Evolutionary conservation across 2,329 filamentous ascomycete species (phyloP), one percentile per base, ranked within the genome.

Genomic region (Alternaria gansuensis): DNA sequence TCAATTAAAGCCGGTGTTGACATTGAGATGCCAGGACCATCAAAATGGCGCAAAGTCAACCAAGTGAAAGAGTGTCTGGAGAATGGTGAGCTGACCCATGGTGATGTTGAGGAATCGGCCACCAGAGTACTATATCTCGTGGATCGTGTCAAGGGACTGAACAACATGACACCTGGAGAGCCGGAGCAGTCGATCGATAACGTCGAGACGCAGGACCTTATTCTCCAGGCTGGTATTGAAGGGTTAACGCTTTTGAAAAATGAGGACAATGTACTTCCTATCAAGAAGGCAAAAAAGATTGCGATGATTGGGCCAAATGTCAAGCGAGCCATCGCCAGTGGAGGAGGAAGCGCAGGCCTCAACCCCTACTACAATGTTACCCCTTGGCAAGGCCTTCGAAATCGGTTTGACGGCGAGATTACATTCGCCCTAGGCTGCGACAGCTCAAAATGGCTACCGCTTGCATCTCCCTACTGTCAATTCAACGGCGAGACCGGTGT

Each of bases 361-460:
- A 89, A 89, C 70, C 87, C 88, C 0, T 90, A 90, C 74, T 90
- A 90, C 74, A 87, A 82, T 64, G 88, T 86, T 2, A 81, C 88
- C 9, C 88, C 88, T 0, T 81, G 87, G 50, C 86, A 88, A 43
- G 88, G 87, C 66, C 88, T 90, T 59, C 82, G 79, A 37, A 79
- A 80, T 28, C 79, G 82, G 1, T 81, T 86, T 2, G 78, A 85
- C 46, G 81, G 84, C 31, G 82, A 87, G 43, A 80, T 90, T 5
- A 77, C 80, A 1, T 90, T 87, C 63, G 85, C 87, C 0, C 81
- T 85, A 63, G 87, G 87, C 11, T 88, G 85, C 59, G 85, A 87
- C 66, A 88, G 85, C 52, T 81, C 87, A 65, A 89, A 89, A 72
- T 88, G 87, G 87, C 79, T 89, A 6, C 87, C 87, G 0, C 80